phyloP scores from a whole-genome alignment of 164 flowering plant species.

The Amborella trichopoda region DNA sequence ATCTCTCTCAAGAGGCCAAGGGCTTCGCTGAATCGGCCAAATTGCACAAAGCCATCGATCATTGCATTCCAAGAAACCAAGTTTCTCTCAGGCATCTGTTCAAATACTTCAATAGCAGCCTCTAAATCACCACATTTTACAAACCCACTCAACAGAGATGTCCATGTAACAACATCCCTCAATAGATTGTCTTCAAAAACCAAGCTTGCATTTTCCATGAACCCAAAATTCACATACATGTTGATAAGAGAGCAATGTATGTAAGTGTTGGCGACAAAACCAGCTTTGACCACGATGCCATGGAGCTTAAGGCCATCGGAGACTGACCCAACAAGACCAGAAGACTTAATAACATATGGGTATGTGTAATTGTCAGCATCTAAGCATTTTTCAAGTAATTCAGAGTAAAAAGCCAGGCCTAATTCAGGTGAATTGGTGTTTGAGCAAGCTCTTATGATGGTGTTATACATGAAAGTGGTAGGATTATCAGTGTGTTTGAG shows the following conservation, averaged over 20 bases:
- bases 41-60: conserved; percentile 16
- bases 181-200: conserved; percentile 19
- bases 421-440: conserved; percentile 3
- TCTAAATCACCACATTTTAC: conserved; percentile 3
- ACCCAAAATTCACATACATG: conserved; percentile 13
- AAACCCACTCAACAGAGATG: conserved; percentile 22
- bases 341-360: conserved; percentile 19
- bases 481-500: conserved; percentile 7
- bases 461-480: conserved; percentile 18
- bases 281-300: conserved; percentile 14
- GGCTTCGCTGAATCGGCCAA: conserved; percentile 14
- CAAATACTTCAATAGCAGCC: conserved; percentile 13
- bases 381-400: conserved; percentile 9
- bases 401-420: conserved; percentile 7
- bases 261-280: conserved; percentile 14
- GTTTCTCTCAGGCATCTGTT: conserved; percentile 14
- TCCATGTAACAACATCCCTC: conserved; percentile 21
- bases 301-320: conserved; percentile 8
- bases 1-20: conserved; percentile 15
- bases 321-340: too few species aligned
- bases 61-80: conserved; percentile 17
- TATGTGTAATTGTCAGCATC: conserved; percentile 19
- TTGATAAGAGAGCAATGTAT: conserved; percentile 11
- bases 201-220: conserved; percentile 8
- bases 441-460: conserved; percentile 17